A percentile compares a stretch with the other conserved stretches of the same genome.
These are phyloP conservation scores for Daedalea quercina DNA, from an alignment of 768 basidiomycete genomes.

Conservation along the genomic window DNA sequence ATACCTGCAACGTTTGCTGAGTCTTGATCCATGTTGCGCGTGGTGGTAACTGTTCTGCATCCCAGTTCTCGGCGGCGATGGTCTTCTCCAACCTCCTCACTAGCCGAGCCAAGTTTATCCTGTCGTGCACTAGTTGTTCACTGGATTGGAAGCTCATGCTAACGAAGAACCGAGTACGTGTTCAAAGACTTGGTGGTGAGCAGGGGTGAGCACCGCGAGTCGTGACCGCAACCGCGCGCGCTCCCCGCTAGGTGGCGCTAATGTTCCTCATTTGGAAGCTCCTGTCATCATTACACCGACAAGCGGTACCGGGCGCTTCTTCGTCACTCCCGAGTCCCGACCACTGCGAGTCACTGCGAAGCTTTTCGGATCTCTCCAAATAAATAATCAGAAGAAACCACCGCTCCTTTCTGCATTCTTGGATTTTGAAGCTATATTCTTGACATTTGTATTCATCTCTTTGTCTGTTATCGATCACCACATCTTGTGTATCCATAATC, in stretches of 20 bases:
- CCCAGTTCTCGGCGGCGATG: slow-evolving; percentile 30
- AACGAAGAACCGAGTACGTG: too few species aligned
- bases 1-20: slow-evolving; percentile 50
- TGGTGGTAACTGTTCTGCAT: slow-evolving; percentile 15
- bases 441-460: neutral
- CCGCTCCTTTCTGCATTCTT: neutral
- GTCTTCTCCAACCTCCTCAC: slow-evolving; percentile 55
- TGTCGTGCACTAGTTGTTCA: slow-evolving; percentile 42
- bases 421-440: neutral
- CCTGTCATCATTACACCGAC: too few species aligned
- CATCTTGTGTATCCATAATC: slow-evolving; percentile 9
- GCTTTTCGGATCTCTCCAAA: too few species aligned
- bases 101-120: slow-evolving; percentile 60
- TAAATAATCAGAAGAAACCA: too few species aligned
- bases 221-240: too few species aligned
- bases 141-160: neutral
- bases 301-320: too few species aligned
- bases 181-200: too few species aligned
- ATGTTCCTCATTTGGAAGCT: too few species aligned
- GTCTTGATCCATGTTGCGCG: slow-evolving; percentile 47
- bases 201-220: too few species aligned
- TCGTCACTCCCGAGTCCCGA: too few species aligned
- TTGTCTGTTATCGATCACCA: neutral
- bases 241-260: too few species aligned
- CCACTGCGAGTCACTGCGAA: too few species aligned